These are phyloP conservation scores for Colletotrichum sidae DNA, from an alignment of 2,329 filamentous ascomycete species.

Conservation along the genomic window DNA sequence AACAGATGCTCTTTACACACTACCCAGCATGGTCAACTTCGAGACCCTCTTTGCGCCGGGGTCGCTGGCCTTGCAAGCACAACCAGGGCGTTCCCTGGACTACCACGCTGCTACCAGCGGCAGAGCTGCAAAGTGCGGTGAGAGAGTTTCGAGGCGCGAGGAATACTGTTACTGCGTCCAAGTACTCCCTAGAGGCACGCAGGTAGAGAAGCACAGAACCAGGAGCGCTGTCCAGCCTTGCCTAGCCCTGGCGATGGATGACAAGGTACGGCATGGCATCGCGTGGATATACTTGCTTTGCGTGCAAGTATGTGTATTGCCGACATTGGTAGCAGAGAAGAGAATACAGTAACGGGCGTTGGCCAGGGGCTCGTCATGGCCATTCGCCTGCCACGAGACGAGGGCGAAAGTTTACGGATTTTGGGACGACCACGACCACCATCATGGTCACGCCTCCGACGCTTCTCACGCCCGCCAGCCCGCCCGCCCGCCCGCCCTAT, in stretches of 20 bases:
- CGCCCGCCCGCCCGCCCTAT: not conserved
- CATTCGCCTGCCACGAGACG: constrained; percentile 7
- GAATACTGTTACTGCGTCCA: not conserved
- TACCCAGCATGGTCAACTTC: too few species aligned
- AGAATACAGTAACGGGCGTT: constrained; percentile 3
- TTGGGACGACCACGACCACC: too few species aligned
- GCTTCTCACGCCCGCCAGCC: not conserved
- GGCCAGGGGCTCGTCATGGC: constrained; percentile 7
- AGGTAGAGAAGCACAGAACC: constrained; percentile 1
- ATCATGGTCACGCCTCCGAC: too few species aligned
- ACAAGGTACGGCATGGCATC: constrained; percentile 13
- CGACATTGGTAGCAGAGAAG: too few species aligned
- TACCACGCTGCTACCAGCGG: constrained; percentile 1
- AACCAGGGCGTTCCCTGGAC: constrained; percentile 2
- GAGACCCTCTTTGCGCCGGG: too few species aligned
- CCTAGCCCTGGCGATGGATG: constrained; percentile 24
- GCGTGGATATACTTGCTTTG: constrained; percentile 10
- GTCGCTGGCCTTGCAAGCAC: too few species aligned
- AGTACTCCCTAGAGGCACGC: not conserved
- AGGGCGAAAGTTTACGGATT: constrained; percentile 12
- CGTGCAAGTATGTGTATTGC: too few species aligned
- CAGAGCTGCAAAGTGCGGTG: constrained; percentile 32
- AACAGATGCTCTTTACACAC: too few species aligned
- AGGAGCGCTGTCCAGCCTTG: constrained; percentile 31
- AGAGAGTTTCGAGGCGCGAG: constrained; percentile 1